phyloP scores from a whole-genome alignment of 1,284 basidiomycete genomes.

The Pseudozyma sp. region DNA sequence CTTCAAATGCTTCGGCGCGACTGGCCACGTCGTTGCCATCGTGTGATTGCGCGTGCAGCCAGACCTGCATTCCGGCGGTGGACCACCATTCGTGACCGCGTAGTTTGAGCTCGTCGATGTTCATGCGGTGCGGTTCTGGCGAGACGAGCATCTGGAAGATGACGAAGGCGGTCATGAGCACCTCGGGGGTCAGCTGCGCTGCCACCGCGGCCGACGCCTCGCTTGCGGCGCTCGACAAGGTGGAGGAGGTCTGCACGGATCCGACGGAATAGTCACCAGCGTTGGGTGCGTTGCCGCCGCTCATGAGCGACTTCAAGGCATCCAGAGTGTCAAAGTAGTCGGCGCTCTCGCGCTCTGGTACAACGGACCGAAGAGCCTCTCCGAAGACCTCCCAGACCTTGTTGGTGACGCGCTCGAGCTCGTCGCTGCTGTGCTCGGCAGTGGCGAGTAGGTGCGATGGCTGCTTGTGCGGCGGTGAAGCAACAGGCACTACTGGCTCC shows the following conservation, averaged over 20 bases:
- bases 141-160: slow-evolving; percentile 56
- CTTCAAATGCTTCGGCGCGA: slow-evolving; percentile 47
- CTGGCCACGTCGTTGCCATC: slow-evolving; percentile 28
- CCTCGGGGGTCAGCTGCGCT: slow-evolving; percentile 45
- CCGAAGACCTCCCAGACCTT: slow-evolving; percentile 62
- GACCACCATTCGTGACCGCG: slow-evolving; percentile 58
- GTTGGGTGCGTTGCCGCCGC: slow-evolving; percentile 33
- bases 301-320: slow-evolving; percentile 39
- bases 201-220: slow-evolving; percentile 28
- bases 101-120: slow-evolving; percentile 57
- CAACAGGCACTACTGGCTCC: not conserved
- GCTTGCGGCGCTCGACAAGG: slow-evolving; percentile 25
- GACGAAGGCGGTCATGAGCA: slow-evolving; percentile 59
- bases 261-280: slow-evolving; percentile 46
- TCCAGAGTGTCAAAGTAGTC: slow-evolving; percentile 55
- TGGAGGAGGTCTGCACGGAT: slow-evolving; percentile 41
- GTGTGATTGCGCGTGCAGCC: slow-evolving; percentile 28
- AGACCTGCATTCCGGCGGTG: slow-evolving; percentile 44
- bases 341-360: slow-evolving; percentile 47
- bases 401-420: slow-evolving; percentile 57
- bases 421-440: slow-evolving; percentile 40
- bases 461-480: slow-evolving; percentile 1
- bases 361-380: slow-evolving; percentile 56
- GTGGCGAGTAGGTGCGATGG: slow-evolving; percentile 17
- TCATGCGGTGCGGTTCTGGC: slow-evolving; percentile 49